Evolutionary conservation across 2,329 filamentous ascomycete species (phyloP), one percentile per base, ranked within the genome.

Genomic region (Penicillium paneum): DNA sequence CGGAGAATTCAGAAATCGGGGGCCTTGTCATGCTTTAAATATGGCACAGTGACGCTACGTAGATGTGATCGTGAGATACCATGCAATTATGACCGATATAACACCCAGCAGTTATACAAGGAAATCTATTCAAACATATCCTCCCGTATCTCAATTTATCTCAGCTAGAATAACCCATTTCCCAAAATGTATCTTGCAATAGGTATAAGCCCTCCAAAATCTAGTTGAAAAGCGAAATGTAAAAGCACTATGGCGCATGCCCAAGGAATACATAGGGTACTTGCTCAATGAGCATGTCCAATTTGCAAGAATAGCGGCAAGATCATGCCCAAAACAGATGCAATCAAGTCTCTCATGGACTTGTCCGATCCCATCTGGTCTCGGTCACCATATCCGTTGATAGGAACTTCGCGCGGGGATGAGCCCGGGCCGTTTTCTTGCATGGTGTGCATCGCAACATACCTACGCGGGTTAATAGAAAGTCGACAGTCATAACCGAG

Each of bases 381-480:
- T 42, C 75, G 67, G 47, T 78, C 75, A 19, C 69, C 64, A 53
- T 76, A 77, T 42, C 76, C 76, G 56, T 77, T 78, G n/a, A 61
- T 60, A 45, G 69, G 65, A 15, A 66, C 52, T 34, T 74, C 70
- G 11, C 70, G 71, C 12, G 68, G 58, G 6, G 62, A 49, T 5
- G 65, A 64, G 31, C 64, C 67, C 19, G 69, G 64, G n/a, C 70
- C 70, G 49, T 75, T 76, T 67, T 96, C 92, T 69, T 95, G 90
- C 91, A 97, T 96, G 0, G 92, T 91, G 69, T 99, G 94, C 92
- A 97, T 97, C 1, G 94, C 94, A 40, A 99, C 94, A 68, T 97
- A 96, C 64, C 91, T 95, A 59, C 13, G 45, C 2, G 19, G 10
- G 42, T 44, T 8, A 55, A 62, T 47, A 60, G 58, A 61, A 43